Evolutionary conservation across 345 rosid genomes (phyloP), one percentile per base, ranked within the genome.

Genomic region (Citrus glauca): DNA sequence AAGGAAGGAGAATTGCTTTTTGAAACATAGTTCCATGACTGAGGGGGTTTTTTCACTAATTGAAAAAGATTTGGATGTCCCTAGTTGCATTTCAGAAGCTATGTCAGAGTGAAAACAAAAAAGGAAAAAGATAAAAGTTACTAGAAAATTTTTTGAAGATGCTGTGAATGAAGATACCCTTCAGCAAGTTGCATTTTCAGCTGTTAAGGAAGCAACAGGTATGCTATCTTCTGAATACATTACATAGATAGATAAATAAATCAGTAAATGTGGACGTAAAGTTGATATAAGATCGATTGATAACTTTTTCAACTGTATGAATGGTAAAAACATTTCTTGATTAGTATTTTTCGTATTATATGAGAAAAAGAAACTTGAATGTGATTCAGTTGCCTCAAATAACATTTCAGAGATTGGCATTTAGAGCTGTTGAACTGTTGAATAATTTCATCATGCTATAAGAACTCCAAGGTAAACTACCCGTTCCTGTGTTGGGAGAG

Each of bases 11-110:
- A 86, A 71, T 30, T 93, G 96, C 78, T 81, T 77, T 78, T 78
- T 92, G 82, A 87, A 79, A 61, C 82, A 82, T 67, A 85, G 90
- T 81, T 75, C 77, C 37, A 70, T 88, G 64, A 87, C 94, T 13
- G 77, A 81, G 64, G 97, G 97, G 73, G 86, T 92, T 63, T 92
- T 97, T 96, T 89, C 97, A 2, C 56, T 92, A 72, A 82, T 95
- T 86, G 99, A 92, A 72, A 92, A 85, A 73, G 81, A 82, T 73
- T 42, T 87, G 66, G 78, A 86, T 73, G 79, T 59, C 57, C 63
- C 81, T 53, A 38, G 37, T 57, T 40, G 75, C 71, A 77, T 25
- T 53, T 71, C 85, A 48, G 84, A 83, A 73, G 70, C 67, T 56
- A 13, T 64, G 57, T 8, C 38, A 32, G 72, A 79, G 75, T 57